phyloP scores from a whole-genome alignment of 306 rosid species.

The Arachis hypogaea region DNA sequence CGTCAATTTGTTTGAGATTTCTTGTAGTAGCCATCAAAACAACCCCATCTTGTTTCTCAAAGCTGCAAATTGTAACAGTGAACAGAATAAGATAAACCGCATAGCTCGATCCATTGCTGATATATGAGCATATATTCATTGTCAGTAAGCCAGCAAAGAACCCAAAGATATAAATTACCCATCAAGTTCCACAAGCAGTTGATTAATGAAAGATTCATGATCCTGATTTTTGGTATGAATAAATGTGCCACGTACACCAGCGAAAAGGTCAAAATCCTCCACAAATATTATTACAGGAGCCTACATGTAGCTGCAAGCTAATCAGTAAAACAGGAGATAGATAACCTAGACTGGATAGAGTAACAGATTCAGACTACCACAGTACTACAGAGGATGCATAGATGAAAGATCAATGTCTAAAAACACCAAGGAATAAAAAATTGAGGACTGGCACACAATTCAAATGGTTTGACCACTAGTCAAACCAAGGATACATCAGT shows the following conservation, averaged over 20 bases:
- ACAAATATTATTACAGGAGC: slow-evolving; percentile 97
- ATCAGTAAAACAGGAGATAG: slow-evolving; percentile 38
- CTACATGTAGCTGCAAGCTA: slow-evolving; percentile 52
- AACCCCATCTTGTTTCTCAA: slow-evolving; percentile 99
- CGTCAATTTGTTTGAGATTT: slow-evolving; percentile 88
- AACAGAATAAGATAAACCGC: slow-evolving; percentile 16
- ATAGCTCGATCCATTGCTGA: slow-evolving; percentile 22
- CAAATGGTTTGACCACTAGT: slow-evolving; percentile 27
- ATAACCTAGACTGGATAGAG: slow-evolving; percentile 28
- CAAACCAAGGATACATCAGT: slow-evolving; percentile 1
- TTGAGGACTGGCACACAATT: slow-evolving; percentile 8
- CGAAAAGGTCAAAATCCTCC: slow-evolving; percentile 97
- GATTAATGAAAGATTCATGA: slow-evolving; percentile 96
- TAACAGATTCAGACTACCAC: slow-evolving; percentile 27
- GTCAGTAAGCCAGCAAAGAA: slow-evolving; percentile 29
- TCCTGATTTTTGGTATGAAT: slow-evolving; percentile 94
- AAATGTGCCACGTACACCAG: slow-evolving; percentile 93
- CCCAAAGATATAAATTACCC: slow-evolving; percentile 64
- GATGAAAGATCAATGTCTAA: slow-evolving; percentile 18
- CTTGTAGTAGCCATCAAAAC: slow-evolving; percentile 98
- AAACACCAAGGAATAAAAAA: slow-evolving; percentile 13
- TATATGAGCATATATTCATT: slow-evolving; percentile 35
- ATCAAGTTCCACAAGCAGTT: slow-evolving; percentile 98
- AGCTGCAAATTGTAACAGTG: slow-evolving; percentile 53
- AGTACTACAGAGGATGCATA: slow-evolving; percentile 10